phyloP scores from a whole-genome alignment of 352 stramenopile genomes.

The Pythium chondricola region DNA sequence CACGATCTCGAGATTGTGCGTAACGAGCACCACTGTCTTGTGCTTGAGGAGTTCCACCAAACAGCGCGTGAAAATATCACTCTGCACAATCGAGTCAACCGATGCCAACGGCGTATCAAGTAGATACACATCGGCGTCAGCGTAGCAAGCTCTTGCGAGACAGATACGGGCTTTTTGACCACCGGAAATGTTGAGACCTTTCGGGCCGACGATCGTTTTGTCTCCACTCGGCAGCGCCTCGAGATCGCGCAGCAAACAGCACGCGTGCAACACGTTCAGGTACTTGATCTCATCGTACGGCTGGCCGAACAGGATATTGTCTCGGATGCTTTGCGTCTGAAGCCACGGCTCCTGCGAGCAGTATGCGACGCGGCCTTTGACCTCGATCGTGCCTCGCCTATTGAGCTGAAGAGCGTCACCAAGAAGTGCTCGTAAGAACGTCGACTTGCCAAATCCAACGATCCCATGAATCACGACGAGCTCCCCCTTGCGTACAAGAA shows the following conservation, averaged over 20 bases:
- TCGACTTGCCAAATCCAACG: constrained; percentile 25
- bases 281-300: constrained; percentile 30
- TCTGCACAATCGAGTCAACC: constrained; percentile 90
- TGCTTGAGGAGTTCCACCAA: constrained; percentile 13
- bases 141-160: constrained; percentile 48
- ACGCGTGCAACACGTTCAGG: constrained; percentile 39
- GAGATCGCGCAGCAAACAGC: constrained; percentile 79
- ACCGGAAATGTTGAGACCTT: constrained; percentile 89
- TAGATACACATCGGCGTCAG: constrained; percentile 51
- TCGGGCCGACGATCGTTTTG: constrained; percentile 90
- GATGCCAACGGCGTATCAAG: constrained; percentile 87
- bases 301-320: constrained; percentile 91
- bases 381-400: constrained; percentile 13
- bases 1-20: constrained; percentile 61
- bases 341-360: constrained; percentile 83
- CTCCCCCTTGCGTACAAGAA: constrained; percentile 18
- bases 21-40: constrained; percentile 81
- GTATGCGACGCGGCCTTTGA: constrained; percentile 34
- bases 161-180: constrained; percentile 79
- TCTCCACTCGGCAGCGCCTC: constrained; percentile 72
- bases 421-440: constrained; percentile 20
- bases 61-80: constrained; percentile 66
- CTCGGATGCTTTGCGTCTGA: constrained; percentile 81
- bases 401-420: constrained; percentile 17
- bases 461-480: constrained; percentile 27